A percentile compares a stretch with the other conserved stretches of the same genome.
These are phyloP conservation scores for Cichorium intybus DNA, from an alignment of 140 eudicot genomes.

Conservation along the genomic window DNA sequence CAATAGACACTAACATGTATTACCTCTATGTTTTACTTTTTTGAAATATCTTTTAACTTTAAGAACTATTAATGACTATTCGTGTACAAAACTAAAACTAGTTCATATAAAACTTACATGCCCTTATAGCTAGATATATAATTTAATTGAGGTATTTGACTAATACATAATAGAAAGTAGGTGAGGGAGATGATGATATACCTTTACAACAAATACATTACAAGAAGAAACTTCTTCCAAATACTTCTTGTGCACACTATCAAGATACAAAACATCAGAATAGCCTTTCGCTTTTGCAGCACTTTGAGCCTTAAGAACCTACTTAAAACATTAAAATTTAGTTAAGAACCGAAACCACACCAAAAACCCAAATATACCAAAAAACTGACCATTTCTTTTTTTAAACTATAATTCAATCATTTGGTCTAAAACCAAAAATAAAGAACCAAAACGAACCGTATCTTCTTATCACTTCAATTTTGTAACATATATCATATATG, in stretches of 20 bases:
- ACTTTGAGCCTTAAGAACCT: conserved; percentile 82
- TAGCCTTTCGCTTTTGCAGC: conserved; percentile 85
- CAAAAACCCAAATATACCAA: too few species aligned
- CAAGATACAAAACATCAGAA: conserved; percentile 92
- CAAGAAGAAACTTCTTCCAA: conserved; percentile 96
- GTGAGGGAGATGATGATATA: conserved; percentile 18
- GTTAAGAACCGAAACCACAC: neutral
- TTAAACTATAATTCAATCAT: too few species aligned
- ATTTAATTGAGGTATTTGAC: neutral
- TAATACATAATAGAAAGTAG: neutral
- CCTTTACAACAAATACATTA: conserved; percentile 88
- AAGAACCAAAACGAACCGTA: neutral
- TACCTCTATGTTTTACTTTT: too few species aligned
- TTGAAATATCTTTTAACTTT: too few species aligned
- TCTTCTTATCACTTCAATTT: too few species aligned
- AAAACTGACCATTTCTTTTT: neutral
- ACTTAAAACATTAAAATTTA: neutral
- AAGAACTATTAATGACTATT: too few species aligned
- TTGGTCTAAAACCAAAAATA: too few species aligned
- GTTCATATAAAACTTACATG: too few species aligned
- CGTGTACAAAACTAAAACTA: neutral
- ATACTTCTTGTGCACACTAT: conserved; percentile 61
- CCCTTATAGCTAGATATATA: too few species aligned
- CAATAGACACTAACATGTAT: too few species aligned
- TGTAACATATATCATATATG: too few species aligned